Evolutionary conservation across 257 asterid species (phyloP), one percentile per base, ranked within the genome.

Genomic region (Nicotiana attenuata): DNA sequence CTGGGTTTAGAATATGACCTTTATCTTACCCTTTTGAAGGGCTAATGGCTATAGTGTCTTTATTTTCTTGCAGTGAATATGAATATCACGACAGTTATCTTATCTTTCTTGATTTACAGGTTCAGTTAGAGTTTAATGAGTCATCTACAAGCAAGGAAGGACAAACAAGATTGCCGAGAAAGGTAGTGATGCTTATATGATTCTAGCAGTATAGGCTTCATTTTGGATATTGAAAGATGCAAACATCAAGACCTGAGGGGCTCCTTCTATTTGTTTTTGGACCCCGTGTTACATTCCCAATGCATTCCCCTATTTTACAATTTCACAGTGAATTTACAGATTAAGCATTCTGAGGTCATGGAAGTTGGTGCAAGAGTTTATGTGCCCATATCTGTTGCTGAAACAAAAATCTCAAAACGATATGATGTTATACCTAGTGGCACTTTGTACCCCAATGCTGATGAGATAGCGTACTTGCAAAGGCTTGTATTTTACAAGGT

Each of bases 401-500:
- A 94, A 87, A 69, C 90, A 87, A 92, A 80, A 82, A 83, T 94
- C 57, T 90, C 93, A 63, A 94, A 89, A 92, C 93, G 98, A 88
- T 94, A 91, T 85, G 96, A 91, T 85, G 92, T 93, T 71, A 94
- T 92, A 84, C 98, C 99, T 9, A 89, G 92, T 80, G 98, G 94
- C 81, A 94, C 97, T 60, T 81, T 88, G 52, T 87, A 91, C 81
- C 99, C 98, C 66, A 96, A 96, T 92, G 98, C 98, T 26, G 99
- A 96, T 82, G 99, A 96, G 91, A 96, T 96, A 75, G 88, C 89
- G 63, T 96, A 96, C 89, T 80, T 96, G 82, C 92, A 78, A 85
- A 90, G 99, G 80, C 97, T 94, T 77, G 94, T 94, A 67, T 90
- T 87, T 86, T 94, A 94, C 91, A 96, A 92, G 98, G 98, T 84